phyloP scores from a whole-genome alignment of 352 stramenopile species.

The Phytophthora kernoviae region DNA sequence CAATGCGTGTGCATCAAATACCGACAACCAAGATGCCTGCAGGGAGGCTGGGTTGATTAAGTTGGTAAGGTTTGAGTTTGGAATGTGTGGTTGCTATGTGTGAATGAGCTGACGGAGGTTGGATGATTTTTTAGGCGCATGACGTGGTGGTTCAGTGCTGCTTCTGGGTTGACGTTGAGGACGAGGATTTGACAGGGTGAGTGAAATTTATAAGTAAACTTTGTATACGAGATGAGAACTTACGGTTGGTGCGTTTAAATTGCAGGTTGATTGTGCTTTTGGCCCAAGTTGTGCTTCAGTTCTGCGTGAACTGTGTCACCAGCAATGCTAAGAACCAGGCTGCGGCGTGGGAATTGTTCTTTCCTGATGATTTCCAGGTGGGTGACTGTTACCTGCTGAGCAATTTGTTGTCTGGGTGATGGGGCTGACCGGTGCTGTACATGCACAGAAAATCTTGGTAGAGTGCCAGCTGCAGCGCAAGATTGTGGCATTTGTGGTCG shows the following conservation, averaged over 20 bases:
- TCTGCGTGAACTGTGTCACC: conserved; percentile 71
- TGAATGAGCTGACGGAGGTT: conserved; percentile 7
- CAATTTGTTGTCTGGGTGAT: neutral
- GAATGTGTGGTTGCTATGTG: neutral
- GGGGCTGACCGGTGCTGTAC: conserved; percentile 3
- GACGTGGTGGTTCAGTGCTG: conserved; percentile 46
- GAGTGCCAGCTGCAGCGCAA: conserved; percentile 84
- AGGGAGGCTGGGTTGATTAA: conserved; percentile 23
- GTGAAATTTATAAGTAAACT: conserved; percentile 5
- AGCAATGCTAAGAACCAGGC: conserved; percentile 50
- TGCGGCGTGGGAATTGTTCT: conserved; percentile 63
- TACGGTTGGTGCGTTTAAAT: conserved; percentile 8
- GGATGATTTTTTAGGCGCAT: conserved; percentile 36
- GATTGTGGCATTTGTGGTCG: conserved; percentile 67
- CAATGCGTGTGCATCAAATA: conserved; percentile 62
- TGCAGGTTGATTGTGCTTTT: conserved; percentile 55
- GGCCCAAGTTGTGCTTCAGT: conserved; percentile 73
- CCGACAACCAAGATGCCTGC: conserved; percentile 58
- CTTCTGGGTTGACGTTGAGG: conserved; percentile 64
- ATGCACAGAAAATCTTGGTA: conserved; percentile 74
- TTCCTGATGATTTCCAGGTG: conserved; percentile 74
- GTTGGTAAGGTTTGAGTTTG: conserved; percentile 5
- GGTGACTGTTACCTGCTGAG: neutral
- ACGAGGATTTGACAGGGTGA: conserved; percentile 51
- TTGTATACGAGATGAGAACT: neutral